phyloP scores from a whole-genome alignment of 2,329 filamentous ascomycete species.

The Colletotrichum sp. region DNA sequence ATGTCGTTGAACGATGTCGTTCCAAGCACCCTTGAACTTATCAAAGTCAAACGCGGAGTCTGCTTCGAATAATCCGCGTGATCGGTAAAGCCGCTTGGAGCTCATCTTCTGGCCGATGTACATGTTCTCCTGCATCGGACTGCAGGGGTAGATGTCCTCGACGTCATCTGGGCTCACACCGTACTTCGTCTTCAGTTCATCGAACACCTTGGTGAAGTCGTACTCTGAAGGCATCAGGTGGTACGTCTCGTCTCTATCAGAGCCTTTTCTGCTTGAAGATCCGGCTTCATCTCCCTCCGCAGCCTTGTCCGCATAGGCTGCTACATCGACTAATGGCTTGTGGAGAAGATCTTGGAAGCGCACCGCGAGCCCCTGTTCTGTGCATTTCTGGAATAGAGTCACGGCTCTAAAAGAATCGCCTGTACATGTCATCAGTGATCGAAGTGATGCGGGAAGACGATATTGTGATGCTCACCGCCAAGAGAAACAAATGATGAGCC shows the following conservation, averaged over 20 bases:
- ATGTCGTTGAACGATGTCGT: conserved; percentile 12
- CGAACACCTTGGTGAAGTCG: background rate
- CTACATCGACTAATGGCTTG: background rate
- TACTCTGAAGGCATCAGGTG: background rate
- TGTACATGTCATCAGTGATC: background rate
- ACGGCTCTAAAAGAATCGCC: conserved; percentile 15
- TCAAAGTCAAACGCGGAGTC: background rate
- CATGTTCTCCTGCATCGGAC: conserved; percentile 41
- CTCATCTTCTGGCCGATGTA: conserved; percentile 34
- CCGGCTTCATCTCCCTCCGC: background rate
- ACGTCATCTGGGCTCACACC: conserved; percentile 8
- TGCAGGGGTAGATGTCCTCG: conserved; percentile 41
- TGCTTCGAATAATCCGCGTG: background rate
- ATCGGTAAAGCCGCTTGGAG: conserved; percentile 31
- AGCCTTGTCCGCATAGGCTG: background rate
- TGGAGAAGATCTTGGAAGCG: conserved; percentile 12
- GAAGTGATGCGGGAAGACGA: no score
- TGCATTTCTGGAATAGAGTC: conserved; percentile 3
- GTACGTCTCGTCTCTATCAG: background rate
- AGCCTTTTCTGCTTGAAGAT: background rate
- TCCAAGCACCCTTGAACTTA: background rate
- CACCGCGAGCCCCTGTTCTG: background rate
- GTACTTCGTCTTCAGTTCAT: background rate
- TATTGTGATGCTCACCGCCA: background rate
- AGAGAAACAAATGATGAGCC: background rate